Base-by-base conservation (phyloP, 1,139 yeast genomes). In the Candida smagusa region DNA sequence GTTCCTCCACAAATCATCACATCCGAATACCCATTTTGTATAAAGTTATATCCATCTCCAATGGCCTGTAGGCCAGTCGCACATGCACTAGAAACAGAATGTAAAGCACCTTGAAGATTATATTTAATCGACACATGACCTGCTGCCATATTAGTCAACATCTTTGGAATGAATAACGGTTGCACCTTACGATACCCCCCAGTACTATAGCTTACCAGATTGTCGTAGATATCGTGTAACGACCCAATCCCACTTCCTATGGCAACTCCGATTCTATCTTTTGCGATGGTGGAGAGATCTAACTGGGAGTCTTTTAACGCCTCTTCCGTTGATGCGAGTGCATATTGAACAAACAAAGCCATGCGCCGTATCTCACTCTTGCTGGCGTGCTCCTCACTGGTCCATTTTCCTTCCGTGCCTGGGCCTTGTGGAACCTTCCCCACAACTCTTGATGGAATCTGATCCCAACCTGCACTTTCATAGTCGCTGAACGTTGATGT, bases 211-310 rank as follows among this genome's bases (percentile, higher is more conserved):
- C 62, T 68, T 7, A 75, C 65, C 11, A 85, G 60, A 56, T 82
- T 81, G 32, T 76, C 79, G 52, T 77, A 83, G 1, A 79, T 63
- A 46, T 90, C 97, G 22, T 81, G 83, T 38, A 92, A 73, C 2
- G 95, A 86, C 0, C 97, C 98, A 39, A 92, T 87, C 1, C 97
- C 96, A 3, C 96, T 83, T 0, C 98, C 98, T 3, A 92, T 78
- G 22, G 92, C 84, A 6, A 88, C 92, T 1, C 97, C 97, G 7
- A 44, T 26, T 16, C 24, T 23, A 9, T 35, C 11, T 11, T 31
- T 34, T 27, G 40, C 37, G 12, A 33, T 12, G 11, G 30, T 6
- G 6, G 28, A 28, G 12, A 42, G 31, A 25, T 39, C 39, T 13
- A 49, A 22, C n/a, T 72, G 60, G 1, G 96, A 79, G 54, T 86